Evolutionary conservation across 495 filamentous ascomycete species (phyloP).

Genomic region (Jackrogersella multiformis): DNA sequence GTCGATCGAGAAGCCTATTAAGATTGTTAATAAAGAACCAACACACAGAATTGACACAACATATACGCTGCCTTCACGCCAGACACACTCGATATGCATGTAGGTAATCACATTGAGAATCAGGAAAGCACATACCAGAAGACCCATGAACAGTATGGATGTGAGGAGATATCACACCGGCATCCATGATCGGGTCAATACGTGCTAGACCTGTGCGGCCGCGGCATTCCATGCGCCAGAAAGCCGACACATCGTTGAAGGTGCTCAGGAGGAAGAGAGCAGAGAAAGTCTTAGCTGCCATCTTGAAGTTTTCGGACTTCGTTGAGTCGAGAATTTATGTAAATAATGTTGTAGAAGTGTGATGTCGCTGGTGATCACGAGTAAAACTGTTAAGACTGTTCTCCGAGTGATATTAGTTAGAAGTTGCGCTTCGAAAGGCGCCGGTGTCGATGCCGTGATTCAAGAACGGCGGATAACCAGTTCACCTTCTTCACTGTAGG

Average conservation of each 20-base stretch:
- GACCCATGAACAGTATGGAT: constrained; percentile 81
- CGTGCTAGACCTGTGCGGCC: constrained; percentile 71
- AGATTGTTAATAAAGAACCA: constrained; percentile 3
- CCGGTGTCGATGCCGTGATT: not conserved
- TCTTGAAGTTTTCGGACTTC: constrained; percentile 25
- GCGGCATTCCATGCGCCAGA: constrained; percentile 89
- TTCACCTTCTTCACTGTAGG: constrained; percentile 21
- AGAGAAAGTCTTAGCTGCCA: constrained; percentile 44
- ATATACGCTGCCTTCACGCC: not conserved
- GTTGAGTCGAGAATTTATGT: not conserved
- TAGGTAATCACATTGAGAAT: not conserved
- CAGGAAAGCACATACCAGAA: constrained; percentile 51
- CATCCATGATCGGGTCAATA: constrained; percentile 75
- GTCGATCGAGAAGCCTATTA: constrained; percentile 58
- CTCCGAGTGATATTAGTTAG: not conserved
- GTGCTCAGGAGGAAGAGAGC: constrained; percentile 46
- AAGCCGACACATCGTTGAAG: constrained; percentile 63
- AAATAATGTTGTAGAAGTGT: constrained; percentile 6
- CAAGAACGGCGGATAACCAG: constrained; percentile 31
- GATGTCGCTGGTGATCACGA: not conserved
- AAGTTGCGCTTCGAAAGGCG: no score
- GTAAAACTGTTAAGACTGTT: no score
- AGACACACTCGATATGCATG: not conserved
- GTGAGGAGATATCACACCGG: constrained; percentile 68
- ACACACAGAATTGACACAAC: not conserved